Percentiles rank a stretch among this genome's conserved stretches.
Evolutionary conservation across 1,139 yeast species (phyloP).

Genomic region (Blastobotrys apis): DNA sequence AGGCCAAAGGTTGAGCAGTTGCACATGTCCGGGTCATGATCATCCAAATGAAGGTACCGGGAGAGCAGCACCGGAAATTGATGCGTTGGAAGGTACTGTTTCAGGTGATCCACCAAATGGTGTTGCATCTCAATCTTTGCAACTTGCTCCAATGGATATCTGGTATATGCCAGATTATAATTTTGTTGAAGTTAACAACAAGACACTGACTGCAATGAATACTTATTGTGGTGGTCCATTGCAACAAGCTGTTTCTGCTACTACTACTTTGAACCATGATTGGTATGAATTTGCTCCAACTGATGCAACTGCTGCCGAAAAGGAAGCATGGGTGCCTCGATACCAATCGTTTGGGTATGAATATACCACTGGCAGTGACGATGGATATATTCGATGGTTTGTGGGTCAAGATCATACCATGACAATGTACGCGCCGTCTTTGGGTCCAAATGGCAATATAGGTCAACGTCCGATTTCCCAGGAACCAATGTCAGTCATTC

Average conservation of each 20-base stretch:
- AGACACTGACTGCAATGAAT: conserved; percentile 62
- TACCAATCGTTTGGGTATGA: conserved; percentile 79
- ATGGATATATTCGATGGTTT: conserved; percentile 79
- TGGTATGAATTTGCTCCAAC: conserved; percentile 58
- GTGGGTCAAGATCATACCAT: conserved; percentile 66
- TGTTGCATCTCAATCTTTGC: conserved; percentile 75
- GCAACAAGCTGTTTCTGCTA: conserved; percentile 80
- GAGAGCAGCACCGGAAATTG: conserved; percentile 89
- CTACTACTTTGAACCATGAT: conserved; percentile 60
- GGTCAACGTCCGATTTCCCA: conserved; percentile 70
- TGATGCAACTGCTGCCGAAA: conserved; percentile 33
- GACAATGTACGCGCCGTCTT: conserved; percentile 56
- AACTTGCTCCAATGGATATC: conserved; percentile 79
- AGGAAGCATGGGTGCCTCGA: conserved; percentile 23
- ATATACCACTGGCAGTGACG: conserved; percentile 58
- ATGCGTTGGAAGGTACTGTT: conserved; percentile 72
- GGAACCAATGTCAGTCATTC: conserved; percentile 80
- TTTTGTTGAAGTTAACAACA: conserved; percentile 59
- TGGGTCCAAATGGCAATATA: conserved; percentile 80
- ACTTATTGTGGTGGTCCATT: conserved; percentile 77
- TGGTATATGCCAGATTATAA: conserved; percentile 84
- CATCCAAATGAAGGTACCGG: conserved; percentile 80
- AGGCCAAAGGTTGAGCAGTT: conserved; percentile 65
- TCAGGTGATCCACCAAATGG: conserved; percentile 44
- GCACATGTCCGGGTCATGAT: conserved; percentile 71